Conservation (phyloP, 2,329 filamentous ascomycete species). For the Colletotrichum theobromicola region DNA sequence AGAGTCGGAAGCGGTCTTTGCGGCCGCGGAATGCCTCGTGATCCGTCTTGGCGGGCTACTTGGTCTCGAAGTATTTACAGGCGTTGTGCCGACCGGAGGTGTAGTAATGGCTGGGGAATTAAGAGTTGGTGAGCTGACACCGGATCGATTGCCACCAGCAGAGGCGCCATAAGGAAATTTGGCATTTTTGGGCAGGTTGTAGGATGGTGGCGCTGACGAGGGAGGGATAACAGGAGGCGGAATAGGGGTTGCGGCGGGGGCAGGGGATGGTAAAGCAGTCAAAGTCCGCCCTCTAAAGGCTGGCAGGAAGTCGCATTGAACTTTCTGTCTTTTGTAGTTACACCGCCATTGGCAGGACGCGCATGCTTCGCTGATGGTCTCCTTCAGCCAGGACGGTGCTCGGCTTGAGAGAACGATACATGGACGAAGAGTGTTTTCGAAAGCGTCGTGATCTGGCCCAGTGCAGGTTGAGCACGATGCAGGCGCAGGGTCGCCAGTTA, state of each 20-base stretch:
- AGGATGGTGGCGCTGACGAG: background rate
- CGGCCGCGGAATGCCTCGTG: background rate
- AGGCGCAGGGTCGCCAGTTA: conserved; percentile 5
- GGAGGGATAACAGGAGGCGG: background rate
- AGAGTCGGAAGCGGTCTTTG: background rate
- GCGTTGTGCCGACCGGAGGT: background rate
- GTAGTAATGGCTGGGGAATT: background rate
- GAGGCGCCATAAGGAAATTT: background rate
- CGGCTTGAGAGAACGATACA: conserved; percentile 31
- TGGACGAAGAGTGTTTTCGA: background rate
- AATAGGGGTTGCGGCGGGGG: background rate
- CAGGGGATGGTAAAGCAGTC: background rate
- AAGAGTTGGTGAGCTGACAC: background rate
- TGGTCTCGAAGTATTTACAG: background rate
- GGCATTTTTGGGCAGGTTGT: background rate
- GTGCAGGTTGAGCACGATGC: background rate
- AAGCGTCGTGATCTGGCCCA: background rate
- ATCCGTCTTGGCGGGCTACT: background rate
- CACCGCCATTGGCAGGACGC: conserved; percentile 35
- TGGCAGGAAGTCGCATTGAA: conserved; percentile 30
- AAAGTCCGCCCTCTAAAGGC: background rate
- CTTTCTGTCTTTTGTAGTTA: conserved; percentile 26
- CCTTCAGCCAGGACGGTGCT: conserved; percentile 22
- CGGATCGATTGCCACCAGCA: background rate
- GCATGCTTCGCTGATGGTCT: conserved; percentile 28